Percentiles rank a stretch among this genome's conserved stretches.
Conservation (phyloP, 2,329 filamentous ascomycete species). For the Hypocreales sp. region DNA sequence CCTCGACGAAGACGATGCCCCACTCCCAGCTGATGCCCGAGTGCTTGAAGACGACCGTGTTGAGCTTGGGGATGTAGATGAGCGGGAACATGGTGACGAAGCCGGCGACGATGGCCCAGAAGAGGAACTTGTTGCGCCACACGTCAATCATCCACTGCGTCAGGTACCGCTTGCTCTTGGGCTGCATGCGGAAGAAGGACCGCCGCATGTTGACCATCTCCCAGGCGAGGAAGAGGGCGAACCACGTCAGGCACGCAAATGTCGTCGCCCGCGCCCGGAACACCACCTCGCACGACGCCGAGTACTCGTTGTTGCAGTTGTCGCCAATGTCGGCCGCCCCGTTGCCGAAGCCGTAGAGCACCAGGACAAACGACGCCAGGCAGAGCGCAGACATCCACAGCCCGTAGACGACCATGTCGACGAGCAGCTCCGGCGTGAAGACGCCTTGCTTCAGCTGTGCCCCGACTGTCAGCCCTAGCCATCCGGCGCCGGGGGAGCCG, state of each 20-base stretch:
- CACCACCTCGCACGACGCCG: conserved; percentile 37
- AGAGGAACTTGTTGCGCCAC: conserved; percentile 57
- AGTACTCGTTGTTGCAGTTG: conserved; percentile 43
- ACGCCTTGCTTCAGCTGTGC: conserved; percentile 31
- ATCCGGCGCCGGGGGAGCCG: background rate
- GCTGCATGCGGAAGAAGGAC: conserved; percentile 59
- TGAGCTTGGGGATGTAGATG: conserved; percentile 43
- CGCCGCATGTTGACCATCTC: conserved; percentile 57
- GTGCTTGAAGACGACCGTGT: conserved; percentile 41
- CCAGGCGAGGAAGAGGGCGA: conserved; percentile 60
- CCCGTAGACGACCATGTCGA: conserved; percentile 53
- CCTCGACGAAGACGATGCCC: conserved; percentile 39
- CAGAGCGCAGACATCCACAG: conserved; percentile 50
- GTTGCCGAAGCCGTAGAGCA: conserved; percentile 32
- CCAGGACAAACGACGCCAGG: conserved; percentile 33
- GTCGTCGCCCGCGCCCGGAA: conserved; percentile 57
- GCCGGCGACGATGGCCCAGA: conserved; percentile 37
- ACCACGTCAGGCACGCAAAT: conserved; percentile 60
- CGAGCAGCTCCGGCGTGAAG: conserved; percentile 47
- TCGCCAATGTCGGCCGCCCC: conserved; percentile 34
- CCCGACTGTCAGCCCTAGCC: conserved; percentile 1
- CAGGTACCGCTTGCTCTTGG: conserved; percentile 41
- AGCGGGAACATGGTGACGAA: conserved; percentile 30
- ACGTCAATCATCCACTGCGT: conserved; percentile 52
- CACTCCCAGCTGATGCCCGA: conserved; percentile 44